Percentiles rank a stretch among this genome's conserved stretches.
Conservation (phyloP, 768 basidiomycete genomes). For the Leucocoprinus birnbaumii region DNA sequence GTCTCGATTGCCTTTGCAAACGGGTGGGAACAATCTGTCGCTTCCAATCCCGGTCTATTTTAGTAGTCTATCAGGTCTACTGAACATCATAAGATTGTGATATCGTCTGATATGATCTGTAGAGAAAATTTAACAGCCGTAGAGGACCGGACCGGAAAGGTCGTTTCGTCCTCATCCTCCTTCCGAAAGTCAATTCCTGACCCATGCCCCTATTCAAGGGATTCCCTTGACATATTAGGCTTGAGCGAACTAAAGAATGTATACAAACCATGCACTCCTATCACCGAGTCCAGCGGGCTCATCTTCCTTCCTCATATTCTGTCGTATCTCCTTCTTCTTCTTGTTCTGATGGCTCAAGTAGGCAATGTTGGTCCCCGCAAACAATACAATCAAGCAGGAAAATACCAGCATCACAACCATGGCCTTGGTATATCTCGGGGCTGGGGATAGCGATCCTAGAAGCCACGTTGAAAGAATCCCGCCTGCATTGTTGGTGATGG, state of each 20-base stretch:
- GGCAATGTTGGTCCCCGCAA: slow-evolving; percentile 21
- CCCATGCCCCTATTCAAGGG: no score
- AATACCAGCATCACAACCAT: slow-evolving; percentile 15
- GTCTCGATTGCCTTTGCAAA: no score
- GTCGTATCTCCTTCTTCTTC: slow-evolving; percentile 25
- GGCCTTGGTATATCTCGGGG: slow-evolving; percentile 3
- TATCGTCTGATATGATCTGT: no score
- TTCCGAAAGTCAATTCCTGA: no score
- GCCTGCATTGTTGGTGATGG: slow-evolving; percentile 32
- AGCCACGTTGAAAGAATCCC: slow-evolving; percentile 43
- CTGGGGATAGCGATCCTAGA: slow-evolving; percentile 15
- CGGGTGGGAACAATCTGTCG: no score
- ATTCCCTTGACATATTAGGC: no score
- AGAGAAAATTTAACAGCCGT: no score
- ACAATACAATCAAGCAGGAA: slow-evolving; percentile 21
- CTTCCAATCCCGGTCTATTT: no score
- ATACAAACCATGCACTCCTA: slow-evolving; percentile 33
- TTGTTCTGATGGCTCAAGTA: slow-evolving; percentile 28
- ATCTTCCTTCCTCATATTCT: slow-evolving; percentile 18
- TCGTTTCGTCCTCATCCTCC: no score
- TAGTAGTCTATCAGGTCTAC: no score
- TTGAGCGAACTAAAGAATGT: slow-evolving; percentile 17
- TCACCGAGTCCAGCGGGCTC: slow-evolving; percentile 23
- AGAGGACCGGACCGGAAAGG: no score
- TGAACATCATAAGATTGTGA: no score